A percentile compares a stretch with the other conserved stretches of the same genome.
phyloP scores from a whole-genome alignment of 2,329 filamentous ascomycete genomes.

The Blastomyces emzantsi region DNA sequence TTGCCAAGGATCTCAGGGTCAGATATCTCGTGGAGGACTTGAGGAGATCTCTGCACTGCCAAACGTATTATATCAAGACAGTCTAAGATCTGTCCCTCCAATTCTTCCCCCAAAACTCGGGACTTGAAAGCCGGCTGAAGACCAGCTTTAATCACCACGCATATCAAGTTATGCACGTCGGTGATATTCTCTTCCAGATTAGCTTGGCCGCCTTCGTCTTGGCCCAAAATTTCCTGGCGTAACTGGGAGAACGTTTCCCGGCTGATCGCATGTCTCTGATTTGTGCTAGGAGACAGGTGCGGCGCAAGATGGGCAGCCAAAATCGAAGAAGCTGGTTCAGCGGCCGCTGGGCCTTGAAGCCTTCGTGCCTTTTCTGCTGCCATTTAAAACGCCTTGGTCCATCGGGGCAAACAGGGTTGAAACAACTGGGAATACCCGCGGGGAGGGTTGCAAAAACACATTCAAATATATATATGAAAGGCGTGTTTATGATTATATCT shows the following conservation, averaged over 20 bases:
- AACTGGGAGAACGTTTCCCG: slow-evolving; percentile 68
- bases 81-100: slow-evolving; percentile 43
- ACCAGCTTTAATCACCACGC: slow-evolving; percentile 71
- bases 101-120: slow-evolving; percentile 34
- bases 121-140: slow-evolving; percentile 54
- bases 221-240: slow-evolving; percentile 53
- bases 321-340: slow-evolving; percentile 56
- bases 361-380: background rate
- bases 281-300: slow-evolving; percentile 59
- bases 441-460: background rate
- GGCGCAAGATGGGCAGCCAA: slow-evolving; percentile 81
- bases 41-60: slow-evolving; percentile 64
- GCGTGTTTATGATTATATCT: background rate
- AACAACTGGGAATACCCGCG: background rate
- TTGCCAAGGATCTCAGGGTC: slow-evolving; percentile 49
- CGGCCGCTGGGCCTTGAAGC: slow-evolving; percentile 9
- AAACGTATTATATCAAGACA: slow-evolving; percentile 69
- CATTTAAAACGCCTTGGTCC: background rate
- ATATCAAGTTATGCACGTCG: slow-evolving; percentile 78
- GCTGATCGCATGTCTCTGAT: slow-evolving; percentile 54
- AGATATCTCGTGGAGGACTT: slow-evolving; percentile 57
- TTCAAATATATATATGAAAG: background rate
- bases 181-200: slow-evolving; percentile 57
- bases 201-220: slow-evolving; percentile 35
- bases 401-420: background rate